These are phyloP conservation scores for Nicotiana tomentosiformis DNA, from an alignment of 257 asterid species.

Conservation along the genomic window DNA sequence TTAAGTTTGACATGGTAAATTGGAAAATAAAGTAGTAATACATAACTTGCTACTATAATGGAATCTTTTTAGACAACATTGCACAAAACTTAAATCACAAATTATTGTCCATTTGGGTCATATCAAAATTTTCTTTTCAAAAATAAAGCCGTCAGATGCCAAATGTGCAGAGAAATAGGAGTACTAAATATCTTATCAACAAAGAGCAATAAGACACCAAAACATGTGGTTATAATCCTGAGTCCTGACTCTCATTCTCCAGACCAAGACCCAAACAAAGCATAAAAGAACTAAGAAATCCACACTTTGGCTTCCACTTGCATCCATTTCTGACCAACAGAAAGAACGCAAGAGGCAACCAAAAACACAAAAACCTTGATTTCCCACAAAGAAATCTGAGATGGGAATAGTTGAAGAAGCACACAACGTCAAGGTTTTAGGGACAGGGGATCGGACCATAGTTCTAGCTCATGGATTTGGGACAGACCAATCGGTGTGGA, in stretches of 20 bases:
- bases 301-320: neutral
- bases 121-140: neutral
- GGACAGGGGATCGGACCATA: conserved; percentile 41
- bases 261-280: neutral
- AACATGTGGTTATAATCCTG: conserved; percentile 22
- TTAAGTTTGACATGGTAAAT: too few species aligned
- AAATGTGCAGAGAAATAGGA: neutral
- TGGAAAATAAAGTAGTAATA: too few species aligned
- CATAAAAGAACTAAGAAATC: neutral
- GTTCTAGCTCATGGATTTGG: conserved; percentile 76
- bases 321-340: neutral
- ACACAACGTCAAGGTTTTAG: conserved; percentile 66
- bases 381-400: neutral
- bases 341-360: neutral
- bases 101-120: neutral
- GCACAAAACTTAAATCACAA: neutral
- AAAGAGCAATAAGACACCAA: neutral
- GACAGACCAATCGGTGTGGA: conserved; percentile 76
- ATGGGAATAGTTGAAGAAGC: conserved; percentile 64
- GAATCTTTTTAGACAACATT: too few species aligned
- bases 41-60: too few species aligned
- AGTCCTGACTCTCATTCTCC: conserved; percentile 8
- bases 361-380: neutral
- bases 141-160: neutral
- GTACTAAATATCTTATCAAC: neutral